Evolutionary conservation across 2,329 filamentous ascomycete genomes (phyloP), one percentile per base, ranked within the genome.

Genomic region (Fusarium citri): DNA sequence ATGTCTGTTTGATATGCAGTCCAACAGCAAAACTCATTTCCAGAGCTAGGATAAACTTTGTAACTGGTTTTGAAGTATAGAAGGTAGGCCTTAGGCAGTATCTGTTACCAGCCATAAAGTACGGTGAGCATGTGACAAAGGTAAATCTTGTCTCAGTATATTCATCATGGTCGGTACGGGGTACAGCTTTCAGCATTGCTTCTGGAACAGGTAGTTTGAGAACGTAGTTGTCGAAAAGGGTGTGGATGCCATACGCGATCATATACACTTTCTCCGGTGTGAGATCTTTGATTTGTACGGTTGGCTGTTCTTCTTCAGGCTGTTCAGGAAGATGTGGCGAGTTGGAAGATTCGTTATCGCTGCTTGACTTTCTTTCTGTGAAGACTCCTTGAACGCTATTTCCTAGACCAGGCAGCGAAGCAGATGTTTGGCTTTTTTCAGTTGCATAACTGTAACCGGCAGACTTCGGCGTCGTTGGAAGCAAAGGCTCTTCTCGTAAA

Each of bases 61-160:
- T 66, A 1, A 22, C 11, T 30, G 16, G 5, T 23, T 7, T 45
- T 14, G 10, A 8, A 6, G 37, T 3, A 5, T 15, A 62, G 3
- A 34, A 26, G 3, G 42, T 28, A 0, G 63, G 48, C 10, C 63
- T 45, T 2, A 62, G 28, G 7, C 6, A 14, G 16, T 62, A 63
- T 1, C 9, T 25, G 4, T 30, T 3, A 4, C 5, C 6, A 10
- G 5, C 7, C 11, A 65, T 23, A 1, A 20, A 2, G 2, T 15
- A 3, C 3, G 58, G 23, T 6, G 28, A 8, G 15, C 59, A 58
- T 7, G 58, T 66, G 8, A 66, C 25, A 15, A 51, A 49, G 0
- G 23, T 54, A 18, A 66, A 63, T 15, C 53, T 50, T 16, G 47
- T 20, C 5, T 62, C 42, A 3, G 58, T 58, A 11, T 54, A 63